Base-by-base conservation (phyloP, 2,329 filamentous ascomycete species). In the Fusarium neocosmosporiellum region DNA sequence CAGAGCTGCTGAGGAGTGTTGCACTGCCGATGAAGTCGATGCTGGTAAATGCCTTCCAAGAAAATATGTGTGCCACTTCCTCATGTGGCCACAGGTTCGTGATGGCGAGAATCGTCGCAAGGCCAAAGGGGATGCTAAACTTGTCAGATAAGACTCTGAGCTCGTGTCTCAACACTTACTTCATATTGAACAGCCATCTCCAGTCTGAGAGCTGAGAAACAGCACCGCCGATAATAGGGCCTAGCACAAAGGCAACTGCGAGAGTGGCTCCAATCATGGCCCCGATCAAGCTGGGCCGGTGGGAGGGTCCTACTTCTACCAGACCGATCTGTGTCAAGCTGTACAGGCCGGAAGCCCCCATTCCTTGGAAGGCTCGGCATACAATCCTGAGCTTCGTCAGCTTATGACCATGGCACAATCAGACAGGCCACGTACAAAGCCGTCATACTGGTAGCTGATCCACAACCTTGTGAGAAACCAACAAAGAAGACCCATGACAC, bases 131-230 rank as follows among this genome's bases (percentile, higher is more conserved):
- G 24, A 88, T 82, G 70, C 87, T 88, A 63, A 11, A n/a, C 9
- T 9, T 31, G 68, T 77, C 63, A 78, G 65, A 46, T 43, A n/a
- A 9, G 33, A 31, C 24, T 22, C 22, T 20, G 5, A 18, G 24
- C 58, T 20, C 33, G 24, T 27, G 43, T 20, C 8, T 24, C 16
- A 13, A 10, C 22, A 72, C 85, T 53, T 80, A 90, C 88, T 91
- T 91, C 78, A 91, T 87, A 78, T 88, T 88, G 78, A 91, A 91
- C 41, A 91, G 84, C 83, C 88, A 89, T 59, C 87, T 83, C 89
- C 89, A 91, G 48, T 83, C 84, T 20, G 85, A 84, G 2, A 84
- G 80, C n/a, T 86, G 83, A 1, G 88, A 86, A 24, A 91, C 87
- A 4, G 85, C 81, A 2, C 89, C 89, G 6, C 89, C 89, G 5